Evolutionary conservation across 192 early-diverging fungal genomes (phyloP).

Genomic region (Coemansia sp.): DNA sequence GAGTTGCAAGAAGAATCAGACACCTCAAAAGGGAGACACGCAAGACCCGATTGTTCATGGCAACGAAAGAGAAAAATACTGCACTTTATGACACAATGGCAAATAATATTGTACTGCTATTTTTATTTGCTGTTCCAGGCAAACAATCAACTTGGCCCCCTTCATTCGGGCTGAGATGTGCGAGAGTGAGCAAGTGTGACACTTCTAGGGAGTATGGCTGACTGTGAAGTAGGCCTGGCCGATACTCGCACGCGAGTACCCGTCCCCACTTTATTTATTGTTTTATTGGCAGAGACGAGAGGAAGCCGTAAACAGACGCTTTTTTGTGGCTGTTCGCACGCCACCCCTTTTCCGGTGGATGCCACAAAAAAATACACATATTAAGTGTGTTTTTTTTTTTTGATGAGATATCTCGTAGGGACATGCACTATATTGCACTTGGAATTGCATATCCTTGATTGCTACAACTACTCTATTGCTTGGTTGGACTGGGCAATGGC

Average conservation of each 20-base stretch:
- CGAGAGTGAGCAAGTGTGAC: not conserved
- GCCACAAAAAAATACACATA: too few species aligned
- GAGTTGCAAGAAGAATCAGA: not conserved
- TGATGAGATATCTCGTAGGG: not conserved
- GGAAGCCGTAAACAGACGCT: not conserved
- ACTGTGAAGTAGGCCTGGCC: not conserved
- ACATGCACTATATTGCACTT: too few species aligned
- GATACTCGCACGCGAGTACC: not conserved
- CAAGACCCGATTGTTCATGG: not conserved
- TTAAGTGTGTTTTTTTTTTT: too few species aligned
- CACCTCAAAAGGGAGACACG: not conserved
- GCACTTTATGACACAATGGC: slow-evolving; percentile 1
- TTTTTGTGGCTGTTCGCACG: slow-evolving; percentile 18
- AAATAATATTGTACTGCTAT: not conserved
- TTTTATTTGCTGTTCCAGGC: not conserved
- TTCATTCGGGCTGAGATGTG: not conserved
- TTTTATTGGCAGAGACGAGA: not conserved
- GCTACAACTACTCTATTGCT: not conserved
- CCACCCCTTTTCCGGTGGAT: slow-evolving; percentile 3
- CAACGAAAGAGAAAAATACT: too few species aligned
- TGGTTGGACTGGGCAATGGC: not conserved
- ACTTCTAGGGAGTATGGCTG: not conserved
- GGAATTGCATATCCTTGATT: too few species aligned
- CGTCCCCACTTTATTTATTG: not conserved
- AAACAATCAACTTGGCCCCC: not conserved